Percentiles rank a stretch among this genome's conserved stretches.
phyloP scores from a whole-genome alignment of 164 flowering plant species.

The grape (Vitis vinifera) region ASM3070453v1 NC_081809.1:15670501-15671000 shows the following conservation, averaged over 20 bases:
- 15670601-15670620: constrained; percentile 49
- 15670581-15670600: constrained; percentile 54
- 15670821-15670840: constrained; percentile 63
- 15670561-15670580: constrained; percentile 27
- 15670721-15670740: constrained; percentile 74
- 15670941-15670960: constrained; percentile 24
- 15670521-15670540: too few species aligned
- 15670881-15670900: constrained; percentile 68
- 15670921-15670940: constrained; percentile 21
- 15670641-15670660: constrained; percentile 67
- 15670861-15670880: constrained; percentile 58
- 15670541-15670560: too few species aligned
- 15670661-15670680: constrained; percentile 60
- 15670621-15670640: constrained; percentile 42
- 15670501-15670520: too few species aligned
- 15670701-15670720: constrained; percentile 44
- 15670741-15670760: constrained; percentile 56
- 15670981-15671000: too few species aligned
- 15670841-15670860: constrained; percentile 61
- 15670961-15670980: constrained; percentile 9
- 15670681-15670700: constrained; percentile 42
- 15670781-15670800: constrained; percentile 43
- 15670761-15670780: constrained; percentile 48
- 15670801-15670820: constrained; percentile 42
- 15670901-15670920: constrained; percentile 56